These are phyloP conservation scores for Corymbia citriodora DNA, from an alignment of 441 rosid genomes.

Conservation along the genomic window DNA sequence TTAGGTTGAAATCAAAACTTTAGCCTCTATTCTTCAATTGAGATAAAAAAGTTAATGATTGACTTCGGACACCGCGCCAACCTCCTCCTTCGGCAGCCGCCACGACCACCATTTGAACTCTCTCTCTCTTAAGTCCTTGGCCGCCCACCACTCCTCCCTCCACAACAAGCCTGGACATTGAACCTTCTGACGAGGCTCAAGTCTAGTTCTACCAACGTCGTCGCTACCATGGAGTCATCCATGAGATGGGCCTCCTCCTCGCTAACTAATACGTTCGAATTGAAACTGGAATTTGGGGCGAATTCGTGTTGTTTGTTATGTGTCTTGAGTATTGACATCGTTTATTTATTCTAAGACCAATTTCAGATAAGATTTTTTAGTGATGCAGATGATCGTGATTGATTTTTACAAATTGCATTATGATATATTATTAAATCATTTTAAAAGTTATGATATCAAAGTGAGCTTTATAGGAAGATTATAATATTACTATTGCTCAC, in stretches of 20 bases:
- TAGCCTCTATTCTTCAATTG: not conserved
- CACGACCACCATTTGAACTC: not conserved
- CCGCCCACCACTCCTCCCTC: not conserved
- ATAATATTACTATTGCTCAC: accelerated
- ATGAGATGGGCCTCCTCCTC: not conserved
- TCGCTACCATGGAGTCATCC: not conserved
- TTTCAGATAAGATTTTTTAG: not conserved
- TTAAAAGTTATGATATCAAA: accelerated
- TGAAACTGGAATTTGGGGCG: not conserved
- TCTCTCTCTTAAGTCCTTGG: not conserved
- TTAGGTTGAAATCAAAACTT: not conserved
- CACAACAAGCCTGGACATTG: not conserved
- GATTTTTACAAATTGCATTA: not conserved
- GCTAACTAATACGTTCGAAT: not conserved
- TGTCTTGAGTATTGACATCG: not conserved
- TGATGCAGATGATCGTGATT: accelerated
- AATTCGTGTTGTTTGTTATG: not conserved
- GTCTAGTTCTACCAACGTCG: not conserved
- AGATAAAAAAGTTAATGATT: not conserved
- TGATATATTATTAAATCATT: accelerated
- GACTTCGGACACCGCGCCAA: not conserved
- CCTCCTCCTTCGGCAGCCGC: not conserved
- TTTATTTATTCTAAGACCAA: not conserved
- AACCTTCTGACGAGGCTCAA: not conserved
- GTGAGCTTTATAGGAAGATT: accelerated